Base-by-base conservation (phyloP, 2,329 filamentous ascomycete species). In the Fusarium napiforme region DNA sequence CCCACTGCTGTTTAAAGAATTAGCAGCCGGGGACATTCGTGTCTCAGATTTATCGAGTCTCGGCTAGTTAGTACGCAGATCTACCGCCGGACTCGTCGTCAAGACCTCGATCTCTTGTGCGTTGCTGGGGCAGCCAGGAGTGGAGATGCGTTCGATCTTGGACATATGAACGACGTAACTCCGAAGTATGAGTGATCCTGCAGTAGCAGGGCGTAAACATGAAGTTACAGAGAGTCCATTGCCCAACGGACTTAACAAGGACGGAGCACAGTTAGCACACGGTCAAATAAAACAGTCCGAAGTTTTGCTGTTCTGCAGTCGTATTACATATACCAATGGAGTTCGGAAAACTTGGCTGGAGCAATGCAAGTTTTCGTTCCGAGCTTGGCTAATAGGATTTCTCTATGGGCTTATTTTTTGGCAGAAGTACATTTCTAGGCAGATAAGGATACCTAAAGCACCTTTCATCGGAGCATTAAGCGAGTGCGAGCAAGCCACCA, bases 401-500 rank as follows among this genome's bases (percentile, higher is more conserved):
- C n/a, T 18, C 15, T 16, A 47, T 19, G 7, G 23, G 4, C 7
- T 32, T 57, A 19, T 23, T 64, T 36, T 39, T 39, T 42, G 28
- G 14, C 19, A 43, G 10, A 37, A 40, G n/a, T 19, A 9, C 15
- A 11, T 14, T n/a, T 7, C 4, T 14, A 55, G 28, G 21, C 9
- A 32, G 47, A 61, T 26, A 42, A 32, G 23, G 57, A 36, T 23
- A 36, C 21, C 21, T 34, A 14, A n/a, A 32, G 30, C 58, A 42
- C 26, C 42, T 16, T n/a, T 26, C 43, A n/a, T 37, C 21, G 14
- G 63, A 53, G 37, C 30, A n/a, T 46, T 66, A 72, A 56, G 71
- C 71, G 67, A 73, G 28, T 69, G 66, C 70, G 69, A 72, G 57
- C 36, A 70, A 65, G 64, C 64, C 65, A 40, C 50, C 59, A 55